Percentiles rank a stretch among this genome's conserved stretches.
These are phyloP conservation scores for Sporothrix sp. DNA, from an alignment of 2,329 filamentous ascomycete species.

Conservation along the genomic window DNA sequence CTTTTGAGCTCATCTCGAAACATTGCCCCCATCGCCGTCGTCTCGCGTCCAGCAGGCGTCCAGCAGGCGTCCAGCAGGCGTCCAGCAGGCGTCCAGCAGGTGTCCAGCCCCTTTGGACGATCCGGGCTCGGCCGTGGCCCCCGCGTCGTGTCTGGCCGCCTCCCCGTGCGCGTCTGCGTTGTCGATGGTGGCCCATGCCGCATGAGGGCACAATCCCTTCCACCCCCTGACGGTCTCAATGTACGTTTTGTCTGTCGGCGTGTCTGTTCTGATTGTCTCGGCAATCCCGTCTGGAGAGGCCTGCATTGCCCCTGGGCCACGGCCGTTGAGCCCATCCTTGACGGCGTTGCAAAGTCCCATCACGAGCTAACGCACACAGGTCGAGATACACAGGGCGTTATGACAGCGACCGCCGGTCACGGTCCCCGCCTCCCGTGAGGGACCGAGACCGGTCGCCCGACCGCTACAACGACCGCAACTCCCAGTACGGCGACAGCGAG, in stretches of 20 bases:
- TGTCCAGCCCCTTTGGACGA: not conserved
- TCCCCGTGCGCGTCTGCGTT: not conserved
- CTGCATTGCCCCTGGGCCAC: no score
- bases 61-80: no score
- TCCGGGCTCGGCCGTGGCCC: no score
- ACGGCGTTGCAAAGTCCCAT: no score
- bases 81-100: no score
- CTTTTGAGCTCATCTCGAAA: not conserved
- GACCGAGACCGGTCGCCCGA: slow-evolving; percentile 58
- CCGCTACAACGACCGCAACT: slow-evolving; percentile 45
- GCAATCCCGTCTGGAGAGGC: no score
- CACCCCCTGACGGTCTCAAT: slow-evolving; percentile 8
- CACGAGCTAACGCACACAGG: slow-evolving; percentile 29
- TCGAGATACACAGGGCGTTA: slow-evolving; percentile 51
- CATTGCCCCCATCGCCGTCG: no score
- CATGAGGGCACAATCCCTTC: slow-evolving; percentile 3
- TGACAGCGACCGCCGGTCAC: slow-evolving; percentile 53
- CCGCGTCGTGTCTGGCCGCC: no score
- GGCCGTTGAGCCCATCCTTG: no score
- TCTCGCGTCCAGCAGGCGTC: no score
- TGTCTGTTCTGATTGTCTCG: not conserved
- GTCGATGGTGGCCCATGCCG: slow-evolving; percentile 6
- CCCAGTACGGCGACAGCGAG: slow-evolving; percentile 53
- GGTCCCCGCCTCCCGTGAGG: slow-evolving; percentile 35
- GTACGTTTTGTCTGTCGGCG: not conserved